These are phyloP conservation scores for Solanum bulbocastanum DNA, from an alignment of 257 asterid genomes.

Conservation along the genomic window DNA sequence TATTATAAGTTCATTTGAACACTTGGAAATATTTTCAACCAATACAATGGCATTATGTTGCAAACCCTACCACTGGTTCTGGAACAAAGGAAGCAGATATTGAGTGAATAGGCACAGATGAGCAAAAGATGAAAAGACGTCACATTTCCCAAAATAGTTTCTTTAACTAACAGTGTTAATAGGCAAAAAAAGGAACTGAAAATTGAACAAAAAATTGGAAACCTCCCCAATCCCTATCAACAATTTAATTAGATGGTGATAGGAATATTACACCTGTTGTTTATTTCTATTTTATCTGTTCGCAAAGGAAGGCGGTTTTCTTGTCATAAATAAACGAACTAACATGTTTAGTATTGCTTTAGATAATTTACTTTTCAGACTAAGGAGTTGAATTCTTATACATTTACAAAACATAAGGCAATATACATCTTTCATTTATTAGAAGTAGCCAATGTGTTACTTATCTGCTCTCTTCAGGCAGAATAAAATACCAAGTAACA, in stretches of 20 bases:
- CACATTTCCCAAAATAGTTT: neutral
- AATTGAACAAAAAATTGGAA: neutral
- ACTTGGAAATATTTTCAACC: neutral
- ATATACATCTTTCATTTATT: neutral
- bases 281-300: neutral
- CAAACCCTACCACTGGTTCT: too few relatives aligned
- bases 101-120: neutral
- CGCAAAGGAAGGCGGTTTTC: neutral
- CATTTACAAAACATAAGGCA: neutral
- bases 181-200: neutral
- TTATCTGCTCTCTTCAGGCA: neutral
- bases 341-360: neutral
- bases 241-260: neutral
- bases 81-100: neutral
- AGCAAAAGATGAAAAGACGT: neutral
- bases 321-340: neutral
- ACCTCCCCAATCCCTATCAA: neutral
- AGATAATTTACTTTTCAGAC: neutral
- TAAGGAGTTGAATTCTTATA: neutral
- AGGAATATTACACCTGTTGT: neutral
- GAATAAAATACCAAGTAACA: neutral
- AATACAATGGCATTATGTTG: neutral
- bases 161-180: neutral
- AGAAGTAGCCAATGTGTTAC: neutral
- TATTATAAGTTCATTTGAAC: neutral